Percentiles rank a stretch among this genome's conserved stretches.
These are phyloP conservation scores for Alectoria sarmentosa DNA, from an alignment of 495 filamentous ascomycete genomes.

Conservation along the genomic window DNA sequence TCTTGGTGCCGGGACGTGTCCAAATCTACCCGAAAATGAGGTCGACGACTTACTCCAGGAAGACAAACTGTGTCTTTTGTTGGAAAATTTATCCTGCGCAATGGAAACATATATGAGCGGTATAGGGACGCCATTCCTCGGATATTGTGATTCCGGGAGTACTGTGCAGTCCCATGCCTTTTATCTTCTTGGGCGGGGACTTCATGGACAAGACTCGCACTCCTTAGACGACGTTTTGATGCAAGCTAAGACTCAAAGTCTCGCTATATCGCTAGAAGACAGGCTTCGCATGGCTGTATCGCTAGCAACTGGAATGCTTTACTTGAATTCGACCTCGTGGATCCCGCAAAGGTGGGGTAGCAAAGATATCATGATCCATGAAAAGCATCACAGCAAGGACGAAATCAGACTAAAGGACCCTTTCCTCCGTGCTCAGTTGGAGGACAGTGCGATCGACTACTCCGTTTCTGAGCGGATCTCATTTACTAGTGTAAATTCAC, in stretches of 20 bases:
- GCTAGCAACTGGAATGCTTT: not conserved
- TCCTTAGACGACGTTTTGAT: not conserved
- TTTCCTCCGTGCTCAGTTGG: too few relatives aligned
- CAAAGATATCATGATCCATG: not conserved
- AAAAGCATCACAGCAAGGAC: not conserved
- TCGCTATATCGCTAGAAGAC: not conserved
- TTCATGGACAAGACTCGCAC: not conserved
- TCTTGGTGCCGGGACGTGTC: too few relatives aligned
- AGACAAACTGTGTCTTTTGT: too few relatives aligned
- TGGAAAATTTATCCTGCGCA: too few relatives aligned
- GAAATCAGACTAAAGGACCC: too few relatives aligned
- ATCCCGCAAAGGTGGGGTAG: not conserved
- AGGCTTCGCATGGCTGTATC: not conserved
- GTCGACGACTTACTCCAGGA: too few relatives aligned
- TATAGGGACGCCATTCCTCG: not conserved
- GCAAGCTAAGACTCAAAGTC: not conserved
- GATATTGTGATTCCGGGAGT: not conserved
- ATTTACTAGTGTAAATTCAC: not conserved
- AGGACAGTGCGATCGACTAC: too few relatives aligned
- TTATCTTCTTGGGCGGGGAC: not conserved
- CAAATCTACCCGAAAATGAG: too few relatives aligned
- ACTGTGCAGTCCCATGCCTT: not conserved
- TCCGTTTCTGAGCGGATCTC: too few relatives aligned
- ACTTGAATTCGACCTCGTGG: not conserved
- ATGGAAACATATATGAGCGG: too few relatives aligned